phyloP scores from a whole-genome alignment of 192 early-diverging fungal species.

The Physocladia obscura region DNA sequence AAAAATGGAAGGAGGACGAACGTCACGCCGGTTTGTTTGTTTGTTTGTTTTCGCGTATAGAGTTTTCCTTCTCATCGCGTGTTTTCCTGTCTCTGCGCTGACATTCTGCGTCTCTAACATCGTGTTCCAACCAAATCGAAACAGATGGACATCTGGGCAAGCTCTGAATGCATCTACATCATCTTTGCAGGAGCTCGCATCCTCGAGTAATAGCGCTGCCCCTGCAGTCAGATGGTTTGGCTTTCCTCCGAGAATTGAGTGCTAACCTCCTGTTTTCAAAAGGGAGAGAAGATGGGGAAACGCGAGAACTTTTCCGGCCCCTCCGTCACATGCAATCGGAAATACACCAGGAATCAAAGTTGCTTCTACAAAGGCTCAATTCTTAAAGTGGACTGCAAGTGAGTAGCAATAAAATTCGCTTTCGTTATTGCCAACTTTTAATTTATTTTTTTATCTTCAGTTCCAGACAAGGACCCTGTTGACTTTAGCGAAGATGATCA shows the following conservation, averaged over 20 bases:
- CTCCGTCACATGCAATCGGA: constrained; percentile 25
- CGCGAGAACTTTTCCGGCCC: constrained; percentile 18
- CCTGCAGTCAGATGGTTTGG: constrained; percentile 17
- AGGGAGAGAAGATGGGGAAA: constrained; percentile 8
- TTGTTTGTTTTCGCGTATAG: too few species aligned
- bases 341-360: constrained; percentile 26
- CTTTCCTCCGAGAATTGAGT: background rate
- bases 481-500: constrained; percentile 24
- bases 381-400: constrained; percentile 23
- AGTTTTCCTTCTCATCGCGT: too few species aligned
- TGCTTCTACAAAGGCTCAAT: constrained; percentile 11
- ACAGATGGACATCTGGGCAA: background rate
- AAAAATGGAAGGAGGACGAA: background rate
- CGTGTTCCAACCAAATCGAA: too few species aligned
- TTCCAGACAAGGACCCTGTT: constrained; percentile 20
- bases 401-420: background rate
- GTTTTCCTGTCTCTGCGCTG: too few species aligned
- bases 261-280: background rate
- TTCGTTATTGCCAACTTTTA: background rate
- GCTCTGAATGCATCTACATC: background rate
- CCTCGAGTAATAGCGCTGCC: background rate
- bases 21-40: too few species aligned
- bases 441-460: background rate
- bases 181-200: background rate
- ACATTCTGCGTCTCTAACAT: too few species aligned